Percentiles rank a stretch among this genome's conserved stretches.
Evolutionary conservation across 257 asterid genomes (phyloP).

Genomic region (Solanum chmielewskii): DNA sequence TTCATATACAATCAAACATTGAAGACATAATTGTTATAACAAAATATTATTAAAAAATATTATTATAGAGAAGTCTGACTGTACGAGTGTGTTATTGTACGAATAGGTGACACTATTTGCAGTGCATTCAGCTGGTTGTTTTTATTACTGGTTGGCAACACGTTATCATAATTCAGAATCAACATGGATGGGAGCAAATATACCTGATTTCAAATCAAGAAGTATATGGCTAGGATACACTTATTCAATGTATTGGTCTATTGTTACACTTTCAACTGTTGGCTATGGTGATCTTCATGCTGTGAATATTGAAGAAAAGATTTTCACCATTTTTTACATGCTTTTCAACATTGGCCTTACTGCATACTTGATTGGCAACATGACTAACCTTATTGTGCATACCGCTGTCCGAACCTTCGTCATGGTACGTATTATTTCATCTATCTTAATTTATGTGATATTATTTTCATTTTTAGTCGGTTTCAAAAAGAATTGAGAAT

Average conservation of each 20-base stretch:
- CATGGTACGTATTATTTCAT: constrained; percentile 26
- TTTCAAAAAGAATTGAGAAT: too few relatives aligned
- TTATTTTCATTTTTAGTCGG: background rate
- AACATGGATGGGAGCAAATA: constrained; percentile 68
- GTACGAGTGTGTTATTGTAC: background rate
- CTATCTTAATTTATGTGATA: background rate
- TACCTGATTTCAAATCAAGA: constrained; percentile 41
- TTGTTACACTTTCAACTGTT: constrained; percentile 78
- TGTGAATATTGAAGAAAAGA: constrained; percentile 66
- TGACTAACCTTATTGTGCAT: constrained; percentile 92
- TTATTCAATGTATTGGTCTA: constrained; percentile 78
- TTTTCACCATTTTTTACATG: constrained; percentile 78
- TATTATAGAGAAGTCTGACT: background rate
- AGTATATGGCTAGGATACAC: constrained; percentile 78
- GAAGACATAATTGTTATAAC: background rate
- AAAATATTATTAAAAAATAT: too few relatives aligned
- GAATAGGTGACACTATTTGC: constrained; percentile 79
- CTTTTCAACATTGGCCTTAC: constrained; percentile 92
- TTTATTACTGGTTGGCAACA: constrained; percentile 73
- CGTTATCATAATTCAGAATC: constrained; percentile 28
- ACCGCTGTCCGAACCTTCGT: constrained; percentile 69
- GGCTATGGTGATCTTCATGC: constrained; percentile 96
- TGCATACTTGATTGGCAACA: constrained; percentile 87
- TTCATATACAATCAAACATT: background rate
- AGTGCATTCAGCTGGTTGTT: constrained; percentile 81